These are phyloP conservation scores for Cyclanthera cordifolia DNA, from an alignment of 306 rosid species.

Conservation along the genomic window DNA sequence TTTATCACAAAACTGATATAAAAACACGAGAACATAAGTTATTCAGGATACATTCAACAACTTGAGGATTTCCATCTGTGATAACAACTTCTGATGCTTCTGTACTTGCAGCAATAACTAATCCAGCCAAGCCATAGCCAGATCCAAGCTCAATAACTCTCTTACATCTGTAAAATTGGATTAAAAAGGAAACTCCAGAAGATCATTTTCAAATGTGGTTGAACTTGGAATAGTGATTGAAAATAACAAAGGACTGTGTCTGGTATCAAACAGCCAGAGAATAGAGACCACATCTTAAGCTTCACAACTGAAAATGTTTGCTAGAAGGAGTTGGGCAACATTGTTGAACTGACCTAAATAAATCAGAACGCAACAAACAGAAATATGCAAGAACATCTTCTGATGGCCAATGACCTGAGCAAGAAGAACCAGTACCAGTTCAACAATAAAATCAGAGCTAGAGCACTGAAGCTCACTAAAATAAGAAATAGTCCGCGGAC, in stretches of 20 bases:
- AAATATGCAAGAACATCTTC: conserved; percentile 89
- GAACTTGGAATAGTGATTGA: not conserved
- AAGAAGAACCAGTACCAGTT: not conserved
- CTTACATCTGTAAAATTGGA: conserved; percentile 45
- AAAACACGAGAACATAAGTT: not conserved
- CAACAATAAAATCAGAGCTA: not conserved
- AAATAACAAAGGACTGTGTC: not conserved
- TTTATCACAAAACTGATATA: not conserved
- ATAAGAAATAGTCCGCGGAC: too few species aligned
- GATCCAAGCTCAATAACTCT: conserved; percentile 89
- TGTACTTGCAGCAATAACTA: conserved; percentile 66
- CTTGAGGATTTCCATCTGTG: conserved; percentile 93
- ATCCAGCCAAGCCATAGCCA: conserved; percentile 89
- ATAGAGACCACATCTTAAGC: not conserved
- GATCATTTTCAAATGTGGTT: not conserved
- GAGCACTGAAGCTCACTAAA: conserved; percentile 4
- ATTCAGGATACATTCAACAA: conserved; percentile 81
- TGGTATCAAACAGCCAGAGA: conserved; percentile 1
- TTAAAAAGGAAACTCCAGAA: conserved; percentile 7
- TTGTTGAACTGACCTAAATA: conserved; percentile 45
- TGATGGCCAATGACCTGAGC: conserved; percentile 93
- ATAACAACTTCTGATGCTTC: conserved; percentile 75
- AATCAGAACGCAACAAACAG: conserved; percentile 48
- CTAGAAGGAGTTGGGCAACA: conserved; percentile 11
- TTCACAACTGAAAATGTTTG: conserved; percentile 5